Evolutionary conservation across 2,329 filamentous ascomycete genomes (phyloP).

Genomic region (Chrysosporium queenslandicum): DNA sequence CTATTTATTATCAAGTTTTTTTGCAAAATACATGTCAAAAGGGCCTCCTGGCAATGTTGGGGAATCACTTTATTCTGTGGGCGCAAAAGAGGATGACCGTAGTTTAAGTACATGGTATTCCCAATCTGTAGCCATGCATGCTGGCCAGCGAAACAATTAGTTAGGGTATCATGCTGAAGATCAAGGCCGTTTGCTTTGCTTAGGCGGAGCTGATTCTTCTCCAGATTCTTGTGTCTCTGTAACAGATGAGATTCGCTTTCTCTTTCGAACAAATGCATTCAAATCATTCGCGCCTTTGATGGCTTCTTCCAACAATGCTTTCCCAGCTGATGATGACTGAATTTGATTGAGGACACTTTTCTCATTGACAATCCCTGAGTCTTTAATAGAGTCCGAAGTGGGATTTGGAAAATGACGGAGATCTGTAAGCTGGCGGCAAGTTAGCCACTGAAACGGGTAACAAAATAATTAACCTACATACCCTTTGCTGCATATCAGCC

Average conservation of each 20-base stretch:
- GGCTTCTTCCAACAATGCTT: slow-evolving; percentile 43
- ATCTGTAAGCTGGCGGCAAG: slow-evolving; percentile 41
- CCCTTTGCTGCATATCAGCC: slow-evolving; percentile 51
- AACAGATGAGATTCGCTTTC: slow-evolving; percentile 26
- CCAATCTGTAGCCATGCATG: not conserved
- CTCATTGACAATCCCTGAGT: slow-evolving; percentile 29
- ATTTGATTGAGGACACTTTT: slow-evolving; percentile 50
- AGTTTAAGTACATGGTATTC: no score
- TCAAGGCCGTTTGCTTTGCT: not conserved
- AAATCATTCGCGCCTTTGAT: slow-evolving; percentile 51
- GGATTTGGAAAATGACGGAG: slow-evolving; percentile 47
- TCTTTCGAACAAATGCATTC: slow-evolving; percentile 48
- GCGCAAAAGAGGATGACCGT: no score
- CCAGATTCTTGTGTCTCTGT: not conserved
- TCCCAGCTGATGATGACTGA: slow-evolving; percentile 43
- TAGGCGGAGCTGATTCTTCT: not conserved
- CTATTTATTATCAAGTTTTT: not conserved
- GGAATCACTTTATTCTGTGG: no score
- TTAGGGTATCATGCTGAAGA: not conserved
- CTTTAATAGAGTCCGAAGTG: slow-evolving; percentile 31
- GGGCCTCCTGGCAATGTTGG: no score
- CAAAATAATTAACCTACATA: no score
- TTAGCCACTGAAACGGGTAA: slow-evolving; percentile 14
- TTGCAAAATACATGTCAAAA: not conserved
- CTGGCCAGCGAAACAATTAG: not conserved